Evolutionary conservation across 2,329 filamentous ascomycete species (phyloP).

Genomic region (Ceratocystis harringtonii): DNA sequence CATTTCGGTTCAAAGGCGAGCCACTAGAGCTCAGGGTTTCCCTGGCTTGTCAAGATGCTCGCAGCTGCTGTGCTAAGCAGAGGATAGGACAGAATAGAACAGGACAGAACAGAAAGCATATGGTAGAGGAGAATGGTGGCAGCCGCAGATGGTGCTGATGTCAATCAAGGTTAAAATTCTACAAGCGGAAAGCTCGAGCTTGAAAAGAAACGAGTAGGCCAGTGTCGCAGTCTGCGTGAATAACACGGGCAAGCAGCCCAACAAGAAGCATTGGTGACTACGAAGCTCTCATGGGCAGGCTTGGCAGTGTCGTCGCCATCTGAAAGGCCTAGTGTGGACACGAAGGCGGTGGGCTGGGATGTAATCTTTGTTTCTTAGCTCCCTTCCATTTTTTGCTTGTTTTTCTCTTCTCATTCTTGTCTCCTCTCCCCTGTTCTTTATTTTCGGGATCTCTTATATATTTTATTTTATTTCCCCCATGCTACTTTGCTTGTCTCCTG

Average conservation of each 20-base stretch:
- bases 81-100: not conserved
- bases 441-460: too few species aligned
- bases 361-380: not conserved
- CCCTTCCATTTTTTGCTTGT: too few species aligned
- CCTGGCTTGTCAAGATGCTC: slow-evolving; percentile 1
- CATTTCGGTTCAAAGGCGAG: not conserved
- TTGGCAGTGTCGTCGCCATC: not conserved
- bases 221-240: too few species aligned
- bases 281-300: not conserved
- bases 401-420: too few species aligned
- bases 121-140: not conserved
- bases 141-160: too few species aligned
- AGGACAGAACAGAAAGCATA: not conserved
- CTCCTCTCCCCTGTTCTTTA: too few species aligned
- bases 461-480: too few species aligned
- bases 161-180: too few species aligned
- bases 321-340: not conserved
- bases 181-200: too few species aligned
- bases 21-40: not conserved
- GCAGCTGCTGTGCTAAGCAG: not conserved
- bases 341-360: not conserved
- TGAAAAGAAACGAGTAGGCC: too few species aligned
- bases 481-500: not conserved
- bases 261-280: not conserved
- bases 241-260: not conserved